Conservation (phyloP, 345 rosid species). For the Citrus unshiu region DNA sequence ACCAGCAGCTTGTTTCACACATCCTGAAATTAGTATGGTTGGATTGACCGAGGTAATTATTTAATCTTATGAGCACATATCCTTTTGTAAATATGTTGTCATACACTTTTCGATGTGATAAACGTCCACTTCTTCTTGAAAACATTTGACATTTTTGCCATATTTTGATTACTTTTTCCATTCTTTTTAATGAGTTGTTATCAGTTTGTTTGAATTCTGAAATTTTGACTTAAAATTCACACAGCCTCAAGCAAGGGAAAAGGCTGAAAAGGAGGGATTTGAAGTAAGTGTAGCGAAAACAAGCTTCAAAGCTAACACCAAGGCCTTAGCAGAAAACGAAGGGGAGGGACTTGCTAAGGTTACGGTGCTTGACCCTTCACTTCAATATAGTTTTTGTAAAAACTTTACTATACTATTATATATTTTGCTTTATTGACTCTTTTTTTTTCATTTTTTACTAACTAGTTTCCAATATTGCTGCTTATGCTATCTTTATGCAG, state of each 20-base stretch:
- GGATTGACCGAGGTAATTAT: constrained; percentile 87
- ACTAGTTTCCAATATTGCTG: not conserved
- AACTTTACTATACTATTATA: not conserved
- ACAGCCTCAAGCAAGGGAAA: constrained; percentile 99
- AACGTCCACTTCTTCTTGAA: not conserved
- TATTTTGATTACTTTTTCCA: not conserved
- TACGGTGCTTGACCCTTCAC: constrained; percentile 7
- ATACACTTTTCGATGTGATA: not conserved
- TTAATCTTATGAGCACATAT: not conserved
- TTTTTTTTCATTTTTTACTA: not conserved
- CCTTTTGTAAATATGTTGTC: not conserved
- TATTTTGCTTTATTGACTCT: not conserved
- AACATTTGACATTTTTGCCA: not conserved
- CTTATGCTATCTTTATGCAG: constrained; percentile 36
- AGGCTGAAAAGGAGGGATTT: constrained; percentile 87
- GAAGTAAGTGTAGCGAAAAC: constrained; percentile 84
- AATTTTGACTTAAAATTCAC: constrained; percentile 16
- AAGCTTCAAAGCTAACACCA: constrained; percentile 98
- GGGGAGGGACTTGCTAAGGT: constrained; percentile 99
- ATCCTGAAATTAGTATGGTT: constrained; percentile 99
- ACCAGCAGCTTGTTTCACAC: constrained; percentile 99
- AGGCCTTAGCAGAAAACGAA: constrained; percentile 97
- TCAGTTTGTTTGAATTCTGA: not conserved
- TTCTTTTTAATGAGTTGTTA: not conserved
- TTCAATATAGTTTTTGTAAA: not conserved